A percentile compares a stretch with the other conserved stretches of the same genome.
Evolutionary conservation across 2,329 filamentous ascomycete genomes (phyloP).

Genomic region (Nemania sp.): DNA sequence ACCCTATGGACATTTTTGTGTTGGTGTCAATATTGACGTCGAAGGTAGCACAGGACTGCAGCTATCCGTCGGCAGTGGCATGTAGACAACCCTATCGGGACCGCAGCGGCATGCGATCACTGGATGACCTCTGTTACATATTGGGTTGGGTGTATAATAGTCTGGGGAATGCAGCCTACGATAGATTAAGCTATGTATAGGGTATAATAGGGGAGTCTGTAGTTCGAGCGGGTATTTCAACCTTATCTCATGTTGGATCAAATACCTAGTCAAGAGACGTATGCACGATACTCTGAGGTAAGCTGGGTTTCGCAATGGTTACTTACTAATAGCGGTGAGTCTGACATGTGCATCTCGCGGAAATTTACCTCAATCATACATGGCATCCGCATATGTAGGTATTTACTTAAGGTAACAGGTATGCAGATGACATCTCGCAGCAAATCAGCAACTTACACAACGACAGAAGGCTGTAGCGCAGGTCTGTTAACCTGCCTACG

Average conservation of each 20-base stretch:
- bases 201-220: too few species aligned
- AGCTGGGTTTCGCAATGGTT: neutral
- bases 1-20: neutral
- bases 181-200: too few species aligned
- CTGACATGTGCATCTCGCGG: neutral
- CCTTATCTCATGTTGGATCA: too few species aligned
- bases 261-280: too few species aligned
- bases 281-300: too few species aligned
- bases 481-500: too few species aligned
- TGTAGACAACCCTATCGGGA: constrained; percentile 11
- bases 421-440: neutral
- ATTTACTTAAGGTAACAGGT: neutral
- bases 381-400: neutral
- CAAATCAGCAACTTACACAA: constrained; percentile 23
- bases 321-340: constrained; percentile 1
- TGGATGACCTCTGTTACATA: too few species aligned
- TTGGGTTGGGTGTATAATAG: too few species aligned
- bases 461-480: neutral
- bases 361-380: neutral
- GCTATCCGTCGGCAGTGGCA: neutral
- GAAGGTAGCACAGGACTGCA: constrained; percentile 1
- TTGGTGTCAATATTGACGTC: neutral
- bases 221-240: too few species aligned
- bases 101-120: neutral
- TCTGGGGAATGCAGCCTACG: too few species aligned